These are phyloP conservation scores for Trypanosoma cruzi DNA, from an alignment of 208 protist genomes.

Conservation along the genomic window DNA sequence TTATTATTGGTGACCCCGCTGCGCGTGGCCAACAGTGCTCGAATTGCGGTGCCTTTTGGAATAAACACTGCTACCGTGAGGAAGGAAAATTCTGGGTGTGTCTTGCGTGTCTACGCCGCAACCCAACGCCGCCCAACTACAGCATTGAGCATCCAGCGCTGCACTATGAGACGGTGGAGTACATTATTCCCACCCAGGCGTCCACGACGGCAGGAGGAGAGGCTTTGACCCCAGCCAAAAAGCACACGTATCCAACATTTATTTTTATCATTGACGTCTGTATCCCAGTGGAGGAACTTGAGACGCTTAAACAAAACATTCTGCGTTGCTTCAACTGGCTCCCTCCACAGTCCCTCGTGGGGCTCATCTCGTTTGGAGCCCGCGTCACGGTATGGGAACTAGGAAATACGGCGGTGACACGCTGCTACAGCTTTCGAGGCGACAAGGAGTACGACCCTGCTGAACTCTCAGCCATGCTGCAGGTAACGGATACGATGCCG, in stretches of 20 bases:
- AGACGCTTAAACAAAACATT: constrained; percentile 92
- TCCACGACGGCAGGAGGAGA: constrained; percentile 14
- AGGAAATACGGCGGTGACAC: constrained; percentile 41
- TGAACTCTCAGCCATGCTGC: constrained; percentile 57
- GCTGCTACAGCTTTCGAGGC: constrained; percentile 74
- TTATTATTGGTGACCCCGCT: constrained; percentile 51
- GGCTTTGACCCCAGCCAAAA: not conserved
- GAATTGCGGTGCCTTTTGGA: constrained; percentile 77
- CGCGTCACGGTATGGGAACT: constrained; percentile 90
- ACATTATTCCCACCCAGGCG: constrained; percentile 31
- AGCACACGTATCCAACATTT: constrained; percentile 37
- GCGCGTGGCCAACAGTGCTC: constrained; percentile 52
- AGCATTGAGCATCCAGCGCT: constrained; percentile 64
- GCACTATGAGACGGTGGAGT: constrained; percentile 84
- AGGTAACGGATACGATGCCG: constrained; percentile 61
- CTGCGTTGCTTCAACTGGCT: constrained; percentile 93
- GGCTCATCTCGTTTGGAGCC: constrained; percentile 97
- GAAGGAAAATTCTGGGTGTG: constrained; percentile 82
- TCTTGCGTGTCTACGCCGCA: constrained; percentile 68
- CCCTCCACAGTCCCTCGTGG: constrained; percentile 95
- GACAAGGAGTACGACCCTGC: constrained; percentile 42
- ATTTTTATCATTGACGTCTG: constrained; percentile 98
- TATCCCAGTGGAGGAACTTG: constrained; percentile 91
- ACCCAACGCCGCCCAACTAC: constrained; percentile 49
- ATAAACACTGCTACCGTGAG: constrained; percentile 59